These are phyloP conservation scores for Byssothecium circinans DNA, from an alignment of 2,329 filamentous ascomycete genomes.

Conservation along the genomic window DNA sequence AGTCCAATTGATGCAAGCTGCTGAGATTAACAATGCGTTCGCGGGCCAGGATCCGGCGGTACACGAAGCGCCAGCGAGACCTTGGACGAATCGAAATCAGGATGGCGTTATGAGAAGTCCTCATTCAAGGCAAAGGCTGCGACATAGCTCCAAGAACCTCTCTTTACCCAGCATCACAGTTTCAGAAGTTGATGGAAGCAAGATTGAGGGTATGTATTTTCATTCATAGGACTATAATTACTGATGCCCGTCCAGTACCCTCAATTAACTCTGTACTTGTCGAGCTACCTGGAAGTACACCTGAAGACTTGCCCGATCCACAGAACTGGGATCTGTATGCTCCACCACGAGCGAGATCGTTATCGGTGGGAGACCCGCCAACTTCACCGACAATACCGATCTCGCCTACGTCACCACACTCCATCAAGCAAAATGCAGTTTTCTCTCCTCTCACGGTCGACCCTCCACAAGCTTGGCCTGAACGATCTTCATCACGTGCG, in stretches of 20 bases:
- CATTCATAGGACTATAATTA: not conserved
- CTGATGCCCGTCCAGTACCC: constrained; percentile 13
- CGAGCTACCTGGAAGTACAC: constrained; percentile 34
- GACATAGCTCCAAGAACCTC: constrained; percentile 22
- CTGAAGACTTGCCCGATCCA: constrained; percentile 19
- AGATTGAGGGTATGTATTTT: constrained; percentile 17
- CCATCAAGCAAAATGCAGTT: not conserved
- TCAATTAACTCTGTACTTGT: constrained; percentile 20
- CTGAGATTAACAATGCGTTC: constrained; percentile 22
- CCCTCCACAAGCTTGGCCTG: not conserved
- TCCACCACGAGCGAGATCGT: not conserved
- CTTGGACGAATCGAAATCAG: constrained; percentile 20
- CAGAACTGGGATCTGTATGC: constrained; percentile 15
- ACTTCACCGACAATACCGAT: not conserved
- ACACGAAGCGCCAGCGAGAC: constrained; percentile 23
- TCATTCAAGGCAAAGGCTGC: constrained; percentile 25
- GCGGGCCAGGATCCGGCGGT: constrained; percentile 17
- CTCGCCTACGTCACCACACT: not conserved
- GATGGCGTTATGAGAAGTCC: constrained; percentile 22
- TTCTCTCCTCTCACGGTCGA: not conserved
- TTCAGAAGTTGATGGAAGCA: constrained; percentile 15
- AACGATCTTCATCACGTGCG: not conserved
- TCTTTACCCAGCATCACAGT: constrained; percentile 26
- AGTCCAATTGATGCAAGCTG: constrained; percentile 31
- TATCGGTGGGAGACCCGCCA: not conserved